Evolutionary conservation across 2,329 filamentous ascomycete species (phyloP).

Genomic region (Paecilomyces niveus): DNA sequence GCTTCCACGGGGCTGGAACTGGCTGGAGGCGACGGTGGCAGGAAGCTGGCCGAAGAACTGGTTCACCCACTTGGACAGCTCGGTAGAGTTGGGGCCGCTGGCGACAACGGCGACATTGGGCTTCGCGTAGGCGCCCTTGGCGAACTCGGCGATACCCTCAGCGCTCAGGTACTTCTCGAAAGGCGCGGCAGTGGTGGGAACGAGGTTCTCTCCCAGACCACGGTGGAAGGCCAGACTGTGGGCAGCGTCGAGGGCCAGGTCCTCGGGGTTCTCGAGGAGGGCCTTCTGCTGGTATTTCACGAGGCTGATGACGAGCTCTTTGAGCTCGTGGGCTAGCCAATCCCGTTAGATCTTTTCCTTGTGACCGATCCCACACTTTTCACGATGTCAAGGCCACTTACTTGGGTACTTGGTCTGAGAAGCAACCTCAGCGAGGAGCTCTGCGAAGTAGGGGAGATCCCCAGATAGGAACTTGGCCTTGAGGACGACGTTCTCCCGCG

Average conservation of each 20-base stretch:
- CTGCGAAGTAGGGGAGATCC: conserved; percentile 94
- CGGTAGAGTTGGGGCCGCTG: conserved; percentile 71
- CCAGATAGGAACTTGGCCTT: conserved; percentile 92
- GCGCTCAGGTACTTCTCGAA: conserved; percentile 74
- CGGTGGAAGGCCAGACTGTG: conserved; percentile 87
- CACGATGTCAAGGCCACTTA: conserved; percentile 28
- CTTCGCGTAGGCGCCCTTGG: conserved; percentile 75
- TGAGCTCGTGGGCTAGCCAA: conserved; percentile 70
- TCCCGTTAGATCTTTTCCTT: conserved; percentile 4
- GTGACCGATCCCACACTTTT: not conserved
- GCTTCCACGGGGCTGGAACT: conserved; percentile 50
- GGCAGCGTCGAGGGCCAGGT: conserved; percentile 76
- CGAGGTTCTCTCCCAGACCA: conserved; percentile 74
- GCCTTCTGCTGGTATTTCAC: conserved; percentile 72
- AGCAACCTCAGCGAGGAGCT: conserved; percentile 88
- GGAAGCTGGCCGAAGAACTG: conserved; percentile 80
- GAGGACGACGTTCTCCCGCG: conserved; percentile 85
- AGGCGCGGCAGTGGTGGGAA: conserved; percentile 64
- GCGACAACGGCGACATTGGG: conserved; percentile 85
- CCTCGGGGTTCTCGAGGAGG: conserved; percentile 54
- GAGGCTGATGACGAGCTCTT: conserved; percentile 75
- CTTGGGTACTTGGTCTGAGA: conserved; percentile 77
- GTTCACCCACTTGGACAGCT: conserved; percentile 81
- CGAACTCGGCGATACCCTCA: conserved; percentile 66
- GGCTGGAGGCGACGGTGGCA: conserved; percentile 40